Base-by-base conservation (phyloP, 2,329 filamentous ascomycete genomes). In the Bertia moriformis region DNA sequence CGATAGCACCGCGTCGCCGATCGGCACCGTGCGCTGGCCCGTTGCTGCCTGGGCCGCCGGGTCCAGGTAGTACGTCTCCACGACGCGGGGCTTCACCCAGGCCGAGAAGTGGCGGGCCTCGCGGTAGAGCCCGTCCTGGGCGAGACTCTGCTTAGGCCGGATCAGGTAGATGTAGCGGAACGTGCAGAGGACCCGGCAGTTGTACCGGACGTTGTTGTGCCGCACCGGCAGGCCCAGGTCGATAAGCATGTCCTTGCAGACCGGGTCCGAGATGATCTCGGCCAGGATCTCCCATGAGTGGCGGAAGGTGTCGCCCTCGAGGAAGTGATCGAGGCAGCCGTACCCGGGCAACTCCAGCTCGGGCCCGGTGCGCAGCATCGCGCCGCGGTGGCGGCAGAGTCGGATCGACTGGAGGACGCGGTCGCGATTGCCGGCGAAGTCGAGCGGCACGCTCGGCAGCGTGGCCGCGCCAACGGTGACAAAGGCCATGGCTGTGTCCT, bases 401-500 rank as follows among this genome's bases (percentile, higher is more conserved):
- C 57, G 61, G 46, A 83, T 76, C 40, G 70, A 75, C 51, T 79
- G 63, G 14, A 77, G 65, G 45, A 83, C 82, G 14, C 79, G 64
- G 38, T 67, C 63, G 2, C 64, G 55, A 49, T 84, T 84, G 27
- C 76, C 77, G 44, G 71, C 62, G 47, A 72, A 80, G 49, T 80
- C 76, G 4, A 81, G 62, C 39, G 70, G 52, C 5, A 58, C 50
- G 32, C 56, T 58, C 10, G 53, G 50, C 14, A 58, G 42, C 14
- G 57, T 56, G 14, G 53, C 54, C 18, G 13, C 50, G 0, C 50
- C 62, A 33, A 66, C 61, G 29, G 58, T 69, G 3, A 48, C 64
- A 14, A 51, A 56, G 14, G 59, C 61, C 0, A 62, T 59, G 41
- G n/a, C n/a, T n/a, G n/a, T n/a, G n/a, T n/a, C n/a, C n/a, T n/a